These are phyloP conservation scores for Phalaenopsis hybrid DNA, from an alignment of 116 monocot genomes.

Conservation along the genomic window DNA sequence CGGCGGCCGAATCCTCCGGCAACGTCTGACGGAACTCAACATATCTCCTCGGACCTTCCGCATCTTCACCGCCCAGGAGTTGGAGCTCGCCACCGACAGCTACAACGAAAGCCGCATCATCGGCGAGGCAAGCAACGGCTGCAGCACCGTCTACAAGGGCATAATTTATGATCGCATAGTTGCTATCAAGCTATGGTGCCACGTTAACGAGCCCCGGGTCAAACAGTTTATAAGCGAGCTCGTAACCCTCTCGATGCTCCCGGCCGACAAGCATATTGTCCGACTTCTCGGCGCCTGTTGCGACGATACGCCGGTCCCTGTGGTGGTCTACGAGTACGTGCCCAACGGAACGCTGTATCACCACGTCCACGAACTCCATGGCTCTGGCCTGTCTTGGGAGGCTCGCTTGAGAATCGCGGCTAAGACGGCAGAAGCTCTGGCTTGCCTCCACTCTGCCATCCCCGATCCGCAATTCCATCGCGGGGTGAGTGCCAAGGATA, in stretches of 20 bases:
- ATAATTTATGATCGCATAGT: constrained; percentile 9
- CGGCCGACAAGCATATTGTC: constrained; percentile 27
- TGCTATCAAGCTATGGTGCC: constrained; percentile 30
- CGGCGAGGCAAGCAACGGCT: constrained; percentile 31
- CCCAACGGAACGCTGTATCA: constrained; percentile 14
- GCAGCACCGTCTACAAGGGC: constrained; percentile 38
- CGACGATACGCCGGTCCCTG: constrained; percentile 24
- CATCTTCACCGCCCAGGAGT: constrained; percentile 17
- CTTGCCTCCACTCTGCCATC: constrained; percentile 22
- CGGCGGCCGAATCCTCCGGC: constrained; percentile 40
- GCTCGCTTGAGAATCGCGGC: constrained; percentile 15
- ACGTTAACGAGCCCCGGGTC: constrained; percentile 7
- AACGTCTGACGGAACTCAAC: constrained; percentile 19
- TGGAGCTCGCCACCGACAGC: constrained; percentile 29
- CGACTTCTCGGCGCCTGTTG: constrained; percentile 28
- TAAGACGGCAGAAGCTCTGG: constrained; percentile 19
- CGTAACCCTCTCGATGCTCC: constrained; percentile 19
- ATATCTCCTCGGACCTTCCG: background rate
- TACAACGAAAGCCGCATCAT: constrained; percentile 20
- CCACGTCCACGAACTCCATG: constrained; percentile 1
- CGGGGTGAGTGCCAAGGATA: constrained; percentile 34
- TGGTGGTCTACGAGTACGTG: constrained; percentile 39
- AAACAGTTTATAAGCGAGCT: constrained; percentile 44
- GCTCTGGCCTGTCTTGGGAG: constrained; percentile 16
- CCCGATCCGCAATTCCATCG: constrained; percentile 23